Base-by-base conservation (phyloP, 768 basidiomycete genomes). In the Kwoniella newhampshirensis region DNA sequence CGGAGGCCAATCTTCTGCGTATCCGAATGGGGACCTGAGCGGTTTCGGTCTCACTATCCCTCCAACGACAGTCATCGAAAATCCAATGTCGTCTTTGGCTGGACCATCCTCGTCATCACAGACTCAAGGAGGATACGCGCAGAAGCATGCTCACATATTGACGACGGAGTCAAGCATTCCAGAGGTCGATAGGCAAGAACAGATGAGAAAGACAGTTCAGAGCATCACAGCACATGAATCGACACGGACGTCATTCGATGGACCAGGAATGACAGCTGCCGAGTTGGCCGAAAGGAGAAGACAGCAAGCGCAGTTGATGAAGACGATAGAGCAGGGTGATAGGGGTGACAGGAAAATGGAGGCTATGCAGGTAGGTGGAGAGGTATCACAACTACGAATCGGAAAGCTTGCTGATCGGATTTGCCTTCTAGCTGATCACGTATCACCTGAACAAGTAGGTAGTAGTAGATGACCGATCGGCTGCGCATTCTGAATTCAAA, bases 381-480 rank as follows among this genome's bases (percentile, higher is more conserved):
- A 11, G n/a, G 35, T 23, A 12, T 20, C 18, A 23, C n/a, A n/a
- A n/a, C n/a, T n/a, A n/a, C n/a, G n/a, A n/a, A n/a, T n/a, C n/a
- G n/a, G n/a, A n/a, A n/a, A n/a, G n/a, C 39, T 25, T 12, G 28
- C 20, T 20, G 39, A n/a, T 39, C 3, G 3, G 18, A 20, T 25
- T 36, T 35, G 13, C 28, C 17, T n/a, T n/a, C 30, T 58, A 77
- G 66, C 48, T 78, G 27, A 72, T 77, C 48, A 90, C 89, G 58
- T 93, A 94, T 75, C 93, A 97, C 71, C 80, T 97, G 46, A 88
- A 91, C 65, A 94, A 94, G 71, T 74, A 57, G 53, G 70, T 63
- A 5, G 43, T 42, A 12, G 21, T 27, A 4, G 4, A 7, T n/a
- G 21, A 49, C 12, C n/a, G 20, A 30, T 17, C 11, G 20, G 27